phyloP scores from a whole-genome alignment of 768 basidiomycete species.

The Boletus rex-veris region DNA sequence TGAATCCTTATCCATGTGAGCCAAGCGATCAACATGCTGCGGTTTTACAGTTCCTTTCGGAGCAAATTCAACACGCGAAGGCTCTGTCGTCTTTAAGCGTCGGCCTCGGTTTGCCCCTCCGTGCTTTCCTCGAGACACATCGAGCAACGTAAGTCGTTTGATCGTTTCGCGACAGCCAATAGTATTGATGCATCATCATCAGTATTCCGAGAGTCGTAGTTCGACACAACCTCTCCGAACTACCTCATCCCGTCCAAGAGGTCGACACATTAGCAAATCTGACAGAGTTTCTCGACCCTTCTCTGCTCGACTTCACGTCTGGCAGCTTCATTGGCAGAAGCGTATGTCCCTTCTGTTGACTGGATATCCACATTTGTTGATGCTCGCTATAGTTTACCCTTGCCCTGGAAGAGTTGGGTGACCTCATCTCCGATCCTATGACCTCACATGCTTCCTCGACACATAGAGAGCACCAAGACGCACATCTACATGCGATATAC shows the following conservation, averaged over 20 bases:
- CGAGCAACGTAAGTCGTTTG: constrained; percentile 14
- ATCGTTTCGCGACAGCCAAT: background rate
- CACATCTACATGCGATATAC: constrained; percentile 24
- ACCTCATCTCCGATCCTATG: constrained; percentile 9
- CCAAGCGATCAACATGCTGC: constrained; percentile 16
- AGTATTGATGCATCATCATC: background rate
- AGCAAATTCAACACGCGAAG: constrained; percentile 30
- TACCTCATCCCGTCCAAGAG: background rate
- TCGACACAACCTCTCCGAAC: background rate
- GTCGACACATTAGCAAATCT: constrained; percentile 18
- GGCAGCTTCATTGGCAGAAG: constrained; percentile 30
- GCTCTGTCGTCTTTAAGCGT: constrained; percentile 20
- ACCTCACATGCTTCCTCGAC: background rate
- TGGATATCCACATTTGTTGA: background rate
- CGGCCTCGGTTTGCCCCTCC: constrained; percentile 20
- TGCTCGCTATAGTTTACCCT: constrained; percentile 21
- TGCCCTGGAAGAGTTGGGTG: constrained; percentile 29
- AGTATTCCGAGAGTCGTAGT: constrained; percentile 13
- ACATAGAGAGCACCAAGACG: constrained; percentile 2
- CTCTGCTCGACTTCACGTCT: constrained; percentile 24
- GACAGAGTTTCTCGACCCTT: constrained; percentile 15
- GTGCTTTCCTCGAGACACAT: constrained; percentile 20
- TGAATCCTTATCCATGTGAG: constrained; percentile 3
- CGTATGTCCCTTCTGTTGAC: constrained; percentile 11
- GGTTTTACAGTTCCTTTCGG: constrained; percentile 25